Percentiles rank a stretch among this genome's conserved stretches.
phyloP scores from a whole-genome alignment of 768 basidiomycete genomes.

The Auriscalpium orientale region DNA sequence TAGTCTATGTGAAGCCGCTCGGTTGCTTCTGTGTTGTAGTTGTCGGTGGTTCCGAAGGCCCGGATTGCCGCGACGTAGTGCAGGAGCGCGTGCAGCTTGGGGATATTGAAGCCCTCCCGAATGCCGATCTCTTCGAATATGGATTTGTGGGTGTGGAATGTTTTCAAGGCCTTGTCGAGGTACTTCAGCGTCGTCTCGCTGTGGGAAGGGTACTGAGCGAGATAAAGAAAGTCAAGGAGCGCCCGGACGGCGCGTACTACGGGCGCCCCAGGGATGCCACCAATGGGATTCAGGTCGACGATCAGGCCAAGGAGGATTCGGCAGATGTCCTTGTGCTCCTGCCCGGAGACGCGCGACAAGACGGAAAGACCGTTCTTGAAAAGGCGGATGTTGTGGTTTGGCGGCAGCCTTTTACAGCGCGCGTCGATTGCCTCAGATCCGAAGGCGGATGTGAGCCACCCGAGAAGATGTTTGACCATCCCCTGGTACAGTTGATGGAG shows the following conservation, averaged over 20 bases:
- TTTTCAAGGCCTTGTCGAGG: constrained; percentile 5
- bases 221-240: constrained; percentile 20
- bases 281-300: constrained; percentile 10
- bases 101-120: constrained; percentile 16
- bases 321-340: no score
- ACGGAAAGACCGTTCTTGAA: no score
- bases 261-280: background rate
- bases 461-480: no score
- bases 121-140: constrained; percentile 19
- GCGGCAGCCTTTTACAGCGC: no score
- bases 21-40: constrained; percentile 12
- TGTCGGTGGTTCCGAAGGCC: constrained; percentile 52
- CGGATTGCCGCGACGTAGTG: constrained; percentile 24
- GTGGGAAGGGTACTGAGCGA: constrained; percentile 18
- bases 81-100: constrained; percentile 16
- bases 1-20: constrained; percentile 10
- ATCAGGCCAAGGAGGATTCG: constrained; percentile 17
- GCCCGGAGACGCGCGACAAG: no score
- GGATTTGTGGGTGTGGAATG: constrained; percentile 18
- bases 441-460: no score
- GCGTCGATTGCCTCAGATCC: no score
- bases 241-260: constrained; percentile 14
- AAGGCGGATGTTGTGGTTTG: no score
- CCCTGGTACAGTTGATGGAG: no score
- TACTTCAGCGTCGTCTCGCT: constrained; percentile 2